A percentile compares a stretch with the other conserved stretches of the same genome.
Evolutionary conservation across 2,329 filamentous ascomycete genomes (phyloP).

Genomic region (Phialemoniopsis sp.): DNA sequence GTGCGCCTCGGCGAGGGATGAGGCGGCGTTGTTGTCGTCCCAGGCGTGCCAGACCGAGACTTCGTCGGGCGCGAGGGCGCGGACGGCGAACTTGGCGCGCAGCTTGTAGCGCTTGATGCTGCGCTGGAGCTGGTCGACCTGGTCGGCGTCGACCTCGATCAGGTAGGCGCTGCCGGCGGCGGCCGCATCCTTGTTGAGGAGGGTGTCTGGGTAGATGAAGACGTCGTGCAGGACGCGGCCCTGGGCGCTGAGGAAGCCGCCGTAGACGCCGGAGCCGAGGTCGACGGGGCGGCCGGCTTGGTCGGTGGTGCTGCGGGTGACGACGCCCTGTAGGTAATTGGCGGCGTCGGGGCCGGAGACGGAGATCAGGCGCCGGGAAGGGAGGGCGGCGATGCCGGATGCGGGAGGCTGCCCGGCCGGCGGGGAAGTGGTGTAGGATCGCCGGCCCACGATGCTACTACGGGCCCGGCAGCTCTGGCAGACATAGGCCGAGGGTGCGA

Average conservation of each 20-base stretch:
- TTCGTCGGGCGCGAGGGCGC: constrained; percentile 61
- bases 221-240: constrained; percentile 86
- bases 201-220: constrained; percentile 71
- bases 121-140: constrained; percentile 58
- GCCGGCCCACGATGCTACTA: too few relatives aligned
- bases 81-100: constrained; percentile 70
- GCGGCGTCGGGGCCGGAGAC: constrained; percentile 75
- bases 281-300: constrained; percentile 15
- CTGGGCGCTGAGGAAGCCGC: constrained; percentile 79
- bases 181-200: constrained; percentile 16
- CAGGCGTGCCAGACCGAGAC: constrained; percentile 70
- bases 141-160: constrained; percentile 74
- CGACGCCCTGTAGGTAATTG: constrained; percentile 82
- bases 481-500: too few relatives aligned
- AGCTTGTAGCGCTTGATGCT: constrained; percentile 86
- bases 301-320: constrained; percentile 62
- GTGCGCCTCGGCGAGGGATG: neutral
- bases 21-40: constrained; percentile 42
- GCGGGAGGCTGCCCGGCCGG: constrained; percentile 26
- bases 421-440: too few relatives aligned
- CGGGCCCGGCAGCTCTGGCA: too few relatives aligned
- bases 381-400: constrained; percentile 50
- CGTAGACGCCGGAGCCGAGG: constrained; percentile 59
- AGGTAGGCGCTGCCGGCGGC: constrained; percentile 52
- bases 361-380: constrained; percentile 75